Evolutionary conservation across 2,329 filamentous ascomycete species (phyloP).

Genomic region (Botrytis cinerea): DNA sequence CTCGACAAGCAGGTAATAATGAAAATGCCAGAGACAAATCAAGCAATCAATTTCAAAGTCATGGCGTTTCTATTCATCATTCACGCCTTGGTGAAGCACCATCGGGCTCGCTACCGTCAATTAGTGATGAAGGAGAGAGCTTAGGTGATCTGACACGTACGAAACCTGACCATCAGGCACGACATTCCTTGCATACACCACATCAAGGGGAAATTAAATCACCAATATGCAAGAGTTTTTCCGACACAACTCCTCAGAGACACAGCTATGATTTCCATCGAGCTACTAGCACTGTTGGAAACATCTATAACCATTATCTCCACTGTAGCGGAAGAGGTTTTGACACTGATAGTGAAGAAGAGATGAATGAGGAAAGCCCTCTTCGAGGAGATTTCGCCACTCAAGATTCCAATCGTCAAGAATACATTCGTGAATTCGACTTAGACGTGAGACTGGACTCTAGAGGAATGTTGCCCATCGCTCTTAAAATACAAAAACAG

Average conservation of each 20-base stretch:
- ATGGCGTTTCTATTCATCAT: slow-evolving; percentile 24
- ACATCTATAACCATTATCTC: slow-evolving; percentile 37
- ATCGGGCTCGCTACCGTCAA: slow-evolving; percentile 22
- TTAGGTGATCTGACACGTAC: slow-evolving; percentile 12
- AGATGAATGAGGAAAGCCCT: slow-evolving; percentile 20
- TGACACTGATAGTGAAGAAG: slow-evolving; percentile 22
- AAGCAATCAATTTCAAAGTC: slow-evolving; percentile 1
- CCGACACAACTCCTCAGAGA: slow-evolving; percentile 22
- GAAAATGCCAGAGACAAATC: background rate
- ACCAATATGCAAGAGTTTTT: slow-evolving; percentile 24
- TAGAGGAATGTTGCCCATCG: slow-evolving; percentile 20
- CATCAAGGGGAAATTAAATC: slow-evolving; percentile 11
- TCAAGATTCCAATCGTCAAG: background rate
- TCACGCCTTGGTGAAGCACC: slow-evolving; percentile 21
- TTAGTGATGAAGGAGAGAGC: slow-evolving; percentile 15
- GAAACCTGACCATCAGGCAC: background rate
- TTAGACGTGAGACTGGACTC: background rate
- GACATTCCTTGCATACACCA: slow-evolving; percentile 20
- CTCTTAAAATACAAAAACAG: slow-evolving; percentile 26
- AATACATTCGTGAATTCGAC: background rate
- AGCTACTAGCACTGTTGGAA: slow-evolving; percentile 38
- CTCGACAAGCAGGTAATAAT: background rate
- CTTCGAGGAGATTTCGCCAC: background rate
- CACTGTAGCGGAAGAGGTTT: slow-evolving; percentile 22
- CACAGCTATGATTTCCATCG: slow-evolving; percentile 24